Conservation (phyloP, 2,329 filamentous ascomycete species). For the Furcasterigmium sp. region DNA sequence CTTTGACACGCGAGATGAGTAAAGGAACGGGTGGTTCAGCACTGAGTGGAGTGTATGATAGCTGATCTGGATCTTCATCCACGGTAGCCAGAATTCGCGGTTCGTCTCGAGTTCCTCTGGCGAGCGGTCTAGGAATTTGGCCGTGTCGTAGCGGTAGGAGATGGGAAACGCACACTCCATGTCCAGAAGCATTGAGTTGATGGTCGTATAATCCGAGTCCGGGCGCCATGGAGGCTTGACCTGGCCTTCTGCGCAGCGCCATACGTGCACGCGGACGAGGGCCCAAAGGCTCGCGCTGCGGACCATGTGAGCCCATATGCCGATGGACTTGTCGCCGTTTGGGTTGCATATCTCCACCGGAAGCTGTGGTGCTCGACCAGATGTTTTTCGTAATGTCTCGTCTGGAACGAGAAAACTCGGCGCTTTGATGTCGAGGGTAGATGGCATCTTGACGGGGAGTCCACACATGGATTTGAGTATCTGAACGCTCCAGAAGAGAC, state of each 20-base stretch:
- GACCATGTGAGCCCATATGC: neutral
- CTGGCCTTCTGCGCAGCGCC: neutral
- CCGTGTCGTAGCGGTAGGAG: slow-evolving; percentile 1
- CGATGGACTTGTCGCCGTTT: neutral
- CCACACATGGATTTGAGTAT: neutral
- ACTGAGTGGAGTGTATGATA: slow-evolving; percentile 6
- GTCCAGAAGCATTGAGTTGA: neutral
- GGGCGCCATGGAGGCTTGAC: neutral
- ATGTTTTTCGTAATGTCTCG: neutral
- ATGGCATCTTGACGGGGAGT: neutral
- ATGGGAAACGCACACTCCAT: neutral
- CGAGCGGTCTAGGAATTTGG: neutral
- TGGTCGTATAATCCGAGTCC: neutral
- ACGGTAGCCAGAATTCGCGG: slow-evolving; percentile 2
- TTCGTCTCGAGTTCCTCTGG: neutral
- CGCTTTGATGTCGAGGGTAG: neutral
- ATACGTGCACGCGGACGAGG: slow-evolving; percentile 8
- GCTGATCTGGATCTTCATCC: slow-evolving; percentile 4
- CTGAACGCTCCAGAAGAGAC: neutral
- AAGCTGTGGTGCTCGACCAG: neutral
- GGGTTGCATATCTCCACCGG: neutral
- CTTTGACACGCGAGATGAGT: slow-evolving; percentile 1
- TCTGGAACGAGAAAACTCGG: neutral
- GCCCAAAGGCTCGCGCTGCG: slow-evolving; percentile 7
- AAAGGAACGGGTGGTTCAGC: slow-evolving; percentile 6